Base-by-base conservation (phyloP, 2,329 filamentous ascomycete species). In the Venturia asperata region DNA sequence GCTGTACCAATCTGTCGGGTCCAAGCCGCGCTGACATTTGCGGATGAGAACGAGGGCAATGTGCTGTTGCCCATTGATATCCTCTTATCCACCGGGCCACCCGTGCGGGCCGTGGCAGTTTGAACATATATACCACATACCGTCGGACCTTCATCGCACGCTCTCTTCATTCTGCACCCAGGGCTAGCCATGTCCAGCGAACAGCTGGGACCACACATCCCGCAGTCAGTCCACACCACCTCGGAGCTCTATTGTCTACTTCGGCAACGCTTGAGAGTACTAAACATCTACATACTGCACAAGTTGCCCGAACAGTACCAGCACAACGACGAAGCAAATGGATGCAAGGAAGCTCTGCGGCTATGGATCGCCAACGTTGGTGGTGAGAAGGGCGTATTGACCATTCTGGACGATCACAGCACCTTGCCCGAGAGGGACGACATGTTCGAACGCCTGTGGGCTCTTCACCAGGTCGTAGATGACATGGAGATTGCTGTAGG, bases 81-180 rank as follows among this genome's bases (percentile, higher is more conserved):
- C 52, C 52, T 56, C 52, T 56, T 34, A 37, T 56, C n/a, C 52
- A 56, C 13, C 52, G 37, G 52, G 52, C 52, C 30, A 56, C 52
- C 52, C 52, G 37, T 56, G 52, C 52, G 4, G 24, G 52, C 30
- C 30, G 52, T 56, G 52, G 52, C 52, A 19, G 27, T 37, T 7
- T 56, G 6, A 19, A n/a, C 27, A 19, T 56, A 56, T 37, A n/a
- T n/a, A n/a, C n/a, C n/a, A n/a, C n/a, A 56, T 56, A 56, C 27
- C 30, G 30, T 37, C 30, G 19, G 30, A 56, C 30, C 52, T 37
- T 5, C 47, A 27, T 49, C 52, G 52, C 52, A 37, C 9, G 15
- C 13, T 37, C n/a, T 17, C 52, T 15, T 9, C 5, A n/a, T 37
- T 27, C 13, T 56, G 27, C 34, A 56, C 52, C 37, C 30, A 37